These are phyloP conservation scores for Tuber calosporum DNA, from an alignment of 495 filamentous ascomycete genomes.

Conservation along the genomic window DNA sequence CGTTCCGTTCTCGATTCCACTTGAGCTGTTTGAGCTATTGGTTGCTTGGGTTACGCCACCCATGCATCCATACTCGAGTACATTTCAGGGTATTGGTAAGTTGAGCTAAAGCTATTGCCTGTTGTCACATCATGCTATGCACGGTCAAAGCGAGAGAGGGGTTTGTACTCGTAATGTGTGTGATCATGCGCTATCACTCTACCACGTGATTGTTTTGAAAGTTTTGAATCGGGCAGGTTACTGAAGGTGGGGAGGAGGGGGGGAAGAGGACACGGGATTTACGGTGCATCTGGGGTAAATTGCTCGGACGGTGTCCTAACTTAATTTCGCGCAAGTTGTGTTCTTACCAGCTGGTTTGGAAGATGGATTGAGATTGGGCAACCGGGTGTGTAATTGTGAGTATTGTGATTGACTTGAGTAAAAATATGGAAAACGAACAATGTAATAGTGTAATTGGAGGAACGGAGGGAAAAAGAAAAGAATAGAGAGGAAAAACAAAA, in stretches of 20 bases:
- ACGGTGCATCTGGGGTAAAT: background rate
- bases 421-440: background rate
- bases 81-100: background rate
- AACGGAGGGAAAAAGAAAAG: background rate
- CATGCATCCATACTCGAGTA: background rate
- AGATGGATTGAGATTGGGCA: background rate
- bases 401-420: background rate
- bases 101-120: background rate
- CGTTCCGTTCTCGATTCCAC: background rate
- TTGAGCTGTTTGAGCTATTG: constrained; percentile 4
- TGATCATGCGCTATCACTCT: background rate
- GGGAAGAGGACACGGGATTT: background rate
- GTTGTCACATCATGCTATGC: background rate
- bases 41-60: background rate
- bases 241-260: background rate
- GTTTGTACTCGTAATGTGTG: background rate
- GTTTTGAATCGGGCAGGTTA: constrained; percentile 1
- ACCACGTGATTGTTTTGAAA: background rate
- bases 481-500: background rate
- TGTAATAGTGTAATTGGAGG: background rate
- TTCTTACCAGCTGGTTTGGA: background rate
- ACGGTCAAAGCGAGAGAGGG: background rate
- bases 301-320: background rate
- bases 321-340: background rate
- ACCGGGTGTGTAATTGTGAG: background rate